Base-by-base conservation (phyloP, 2,329 filamentous ascomycete genomes). In the Colletotrichum chrysophilum region DNA sequence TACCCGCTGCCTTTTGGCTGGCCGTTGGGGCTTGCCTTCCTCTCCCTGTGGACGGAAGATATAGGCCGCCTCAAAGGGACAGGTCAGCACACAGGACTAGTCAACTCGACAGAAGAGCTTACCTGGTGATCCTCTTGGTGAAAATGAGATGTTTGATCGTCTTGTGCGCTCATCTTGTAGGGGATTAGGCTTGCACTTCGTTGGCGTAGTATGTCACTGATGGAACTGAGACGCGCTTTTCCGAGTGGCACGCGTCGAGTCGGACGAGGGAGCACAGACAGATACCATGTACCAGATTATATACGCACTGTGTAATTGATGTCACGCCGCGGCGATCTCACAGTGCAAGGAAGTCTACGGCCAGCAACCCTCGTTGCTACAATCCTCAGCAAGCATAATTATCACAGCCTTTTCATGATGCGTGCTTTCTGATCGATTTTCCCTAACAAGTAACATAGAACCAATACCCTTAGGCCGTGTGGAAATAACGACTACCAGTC, bases 1-100 rank as follows among this genome's bases (percentile, higher is more conserved):
- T 9, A 91, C 85, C 80, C 89, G 92, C 70, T 91, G 88, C 73
- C 89, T 87, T 81, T 94, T 94, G 43, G 88, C 80, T 32, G 91
- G 89, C 52, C 89, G 80, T 58, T 83, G 81, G 43, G 81, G 71
- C 18, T 74, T 78, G 65, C 78, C 79, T 58, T 81, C 77, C 67
- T 81, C 84, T 34, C 86, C 84, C 60, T 87, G 83, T 74, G 91
- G 89, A 75, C 89, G 87, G 82, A 93, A 94, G 77, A 94, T 84
- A 81, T 92, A 94, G 71, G 91, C 91, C 62, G 89, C 88, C 92
- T 94, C 80, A 9, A 43, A 66, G 13, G 56, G 30, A 60, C n/a
- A 16, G 26, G n/a, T 76, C 28, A 74, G 52, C 55, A 32, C 24
- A 18, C 5, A 16, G 10, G 3, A 12, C 21, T 16, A 5, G 10